These are phyloP conservation scores for Cystofilobasidium bisporidii DNA, from an alignment of 768 basidiomycete genomes.

Conservation along the genomic window DNA sequence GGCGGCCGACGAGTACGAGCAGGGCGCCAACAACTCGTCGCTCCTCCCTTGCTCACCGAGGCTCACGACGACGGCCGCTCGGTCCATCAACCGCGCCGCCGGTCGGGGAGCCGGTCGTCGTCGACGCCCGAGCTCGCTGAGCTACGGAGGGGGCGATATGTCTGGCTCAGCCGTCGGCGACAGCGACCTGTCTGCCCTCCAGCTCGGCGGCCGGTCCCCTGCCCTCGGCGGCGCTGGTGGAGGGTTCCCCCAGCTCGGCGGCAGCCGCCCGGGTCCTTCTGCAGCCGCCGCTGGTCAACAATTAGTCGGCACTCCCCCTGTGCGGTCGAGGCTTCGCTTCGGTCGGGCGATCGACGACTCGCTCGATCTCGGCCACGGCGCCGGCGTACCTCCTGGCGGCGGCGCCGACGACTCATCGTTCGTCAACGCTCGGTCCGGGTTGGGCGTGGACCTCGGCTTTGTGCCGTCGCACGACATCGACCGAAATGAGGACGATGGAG, in stretches of 20 bases:
- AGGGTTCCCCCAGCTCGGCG: neutral
- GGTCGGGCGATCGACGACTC: neutral
- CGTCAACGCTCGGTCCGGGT: too few species aligned
- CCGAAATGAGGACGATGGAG: neutral
- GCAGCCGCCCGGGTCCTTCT: neutral
- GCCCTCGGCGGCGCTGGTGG: neutral
- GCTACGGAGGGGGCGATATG: neutral
- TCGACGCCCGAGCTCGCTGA: neutral
- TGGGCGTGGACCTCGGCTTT: conserved; percentile 4
- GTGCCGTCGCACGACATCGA: neutral
- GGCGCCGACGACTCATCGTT: too few species aligned
- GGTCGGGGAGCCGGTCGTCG: neutral
- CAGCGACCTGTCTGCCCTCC: neutral
- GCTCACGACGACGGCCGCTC: neutral
- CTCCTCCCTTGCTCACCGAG: conserved; percentile 23
- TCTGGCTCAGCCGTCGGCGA: neutral
- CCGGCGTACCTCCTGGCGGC: too few species aligned
- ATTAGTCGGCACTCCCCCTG: neutral
- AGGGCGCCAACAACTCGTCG: conserved; percentile 28
- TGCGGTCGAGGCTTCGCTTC: conserved; percentile 1
- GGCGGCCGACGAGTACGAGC: neutral
- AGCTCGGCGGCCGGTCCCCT: neutral
- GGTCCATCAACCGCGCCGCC: neutral
- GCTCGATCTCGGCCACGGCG: neutral
- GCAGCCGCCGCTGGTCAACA: neutral